Conservation (phyloP, 192 early-diverging fungal genomes). For the Coemansia sp. region DNA sequence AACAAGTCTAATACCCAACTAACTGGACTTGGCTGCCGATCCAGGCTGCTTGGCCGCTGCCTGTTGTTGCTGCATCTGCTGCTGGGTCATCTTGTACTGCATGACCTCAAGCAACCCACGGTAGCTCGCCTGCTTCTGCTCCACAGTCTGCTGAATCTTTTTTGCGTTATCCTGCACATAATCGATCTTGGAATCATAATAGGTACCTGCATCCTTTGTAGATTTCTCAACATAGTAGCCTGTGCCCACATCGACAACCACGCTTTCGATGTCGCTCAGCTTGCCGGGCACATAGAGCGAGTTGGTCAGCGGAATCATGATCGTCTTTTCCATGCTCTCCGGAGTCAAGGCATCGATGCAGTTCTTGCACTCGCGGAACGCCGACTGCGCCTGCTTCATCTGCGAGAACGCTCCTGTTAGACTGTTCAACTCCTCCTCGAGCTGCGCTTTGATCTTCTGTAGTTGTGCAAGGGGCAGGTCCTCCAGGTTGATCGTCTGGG, state of each 20-base stretch:
- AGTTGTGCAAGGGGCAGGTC: conserved; percentile 85
- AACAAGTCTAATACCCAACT: background rate
- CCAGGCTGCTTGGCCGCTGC: conserved; percentile 7
- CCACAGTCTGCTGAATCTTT: conserved; percentile 79
- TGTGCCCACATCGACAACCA: conserved; percentile 95
- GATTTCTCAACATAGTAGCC: conserved; percentile 96
- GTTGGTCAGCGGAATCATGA: conserved; percentile 53
- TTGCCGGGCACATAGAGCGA: conserved; percentile 92
- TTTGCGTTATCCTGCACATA: conserved; percentile 81
- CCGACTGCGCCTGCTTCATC: conserved; percentile 83
- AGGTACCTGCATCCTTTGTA: conserved; percentile 76
- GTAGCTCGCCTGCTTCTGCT: conserved; percentile 74
- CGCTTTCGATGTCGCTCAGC: conserved; percentile 75
- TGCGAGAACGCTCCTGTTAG: conserved; percentile 82
- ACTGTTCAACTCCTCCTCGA: conserved; percentile 90
- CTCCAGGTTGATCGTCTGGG: conserved; percentile 70
- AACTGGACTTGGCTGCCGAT: background rate
- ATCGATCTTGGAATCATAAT: conserved; percentile 81
- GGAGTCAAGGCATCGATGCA: conserved; percentile 65
- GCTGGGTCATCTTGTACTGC: conserved; percentile 54
- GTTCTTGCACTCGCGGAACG: conserved; percentile 83
- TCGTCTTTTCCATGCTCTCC: conserved; percentile 52
- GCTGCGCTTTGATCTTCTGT: conserved; percentile 75
- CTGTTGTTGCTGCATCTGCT: conserved; percentile 23
- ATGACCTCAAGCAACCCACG: conserved; percentile 48